phyloP scores from a whole-genome alignment of 2,329 filamentous ascomycete genomes.

The Colletotrichum acutatum region DNA sequence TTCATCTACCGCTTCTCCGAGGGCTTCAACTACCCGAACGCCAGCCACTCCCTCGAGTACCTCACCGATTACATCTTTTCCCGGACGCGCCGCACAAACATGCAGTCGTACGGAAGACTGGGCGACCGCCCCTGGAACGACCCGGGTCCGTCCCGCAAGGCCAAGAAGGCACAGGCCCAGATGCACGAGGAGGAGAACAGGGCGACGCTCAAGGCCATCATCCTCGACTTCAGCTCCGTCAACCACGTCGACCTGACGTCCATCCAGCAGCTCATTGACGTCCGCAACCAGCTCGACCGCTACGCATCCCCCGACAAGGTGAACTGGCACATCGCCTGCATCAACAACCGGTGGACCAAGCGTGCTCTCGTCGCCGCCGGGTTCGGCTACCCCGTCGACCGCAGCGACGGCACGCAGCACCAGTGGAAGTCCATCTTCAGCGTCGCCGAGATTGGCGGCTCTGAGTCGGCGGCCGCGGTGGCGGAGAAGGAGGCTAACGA shows the following conservation, averaged over 20 bases:
- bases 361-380: conserved; percentile 87
- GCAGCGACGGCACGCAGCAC: conserved; percentile 61
- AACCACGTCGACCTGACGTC: conserved; percentile 96
- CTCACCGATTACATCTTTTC: conserved; percentile 75
- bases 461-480: conserved; percentile 73
- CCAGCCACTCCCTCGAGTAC: conserved; percentile 87
- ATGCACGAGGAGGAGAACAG: conserved; percentile 58
- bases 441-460: conserved; percentile 85
- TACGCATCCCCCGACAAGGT: conserved; percentile 85
- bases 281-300: conserved; percentile 91
- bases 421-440: conserved; percentile 97
- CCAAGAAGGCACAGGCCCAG: conserved; percentile 53
- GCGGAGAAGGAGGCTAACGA: conserved; percentile 74
- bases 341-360: conserved; percentile 96
- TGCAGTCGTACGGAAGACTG: conserved; percentile 69
- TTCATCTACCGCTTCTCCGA: conserved; percentile 97
- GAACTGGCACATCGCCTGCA: conserved; percentile 95
- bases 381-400: conserved; percentile 80
- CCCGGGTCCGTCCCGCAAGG: conserved; percentile 73
- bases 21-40: conserved; percentile 96
- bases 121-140: conserved; percentile 97
- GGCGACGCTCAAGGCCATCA: conserved; percentile 85
- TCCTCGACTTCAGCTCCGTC: conserved; percentile 92
- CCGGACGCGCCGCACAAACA: conserved; percentile 81
- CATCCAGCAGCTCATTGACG: conserved; percentile 91